Percentiles rank a stretch among this genome's conserved stretches.
phyloP scores from a whole-genome alignment of 139 green algal genomes.

The Haematococcus sp. region DNA sequence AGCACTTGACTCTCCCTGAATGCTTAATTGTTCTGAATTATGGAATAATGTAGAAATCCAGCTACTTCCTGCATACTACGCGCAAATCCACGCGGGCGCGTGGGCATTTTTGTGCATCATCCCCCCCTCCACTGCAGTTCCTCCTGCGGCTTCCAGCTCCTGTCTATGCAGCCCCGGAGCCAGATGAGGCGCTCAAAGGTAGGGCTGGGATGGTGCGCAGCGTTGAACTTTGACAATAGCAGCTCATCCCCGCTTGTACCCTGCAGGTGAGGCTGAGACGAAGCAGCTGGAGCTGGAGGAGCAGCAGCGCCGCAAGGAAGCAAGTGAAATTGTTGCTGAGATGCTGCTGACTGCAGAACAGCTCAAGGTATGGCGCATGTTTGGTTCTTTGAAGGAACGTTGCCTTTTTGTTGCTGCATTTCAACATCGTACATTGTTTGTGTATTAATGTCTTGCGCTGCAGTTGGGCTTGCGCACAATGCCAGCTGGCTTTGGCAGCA shows the following conservation, averaged over 20 bases:
- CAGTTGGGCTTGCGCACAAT: slow-evolving; percentile 52
- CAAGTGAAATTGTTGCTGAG: slow-evolving; percentile 72
- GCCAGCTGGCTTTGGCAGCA: slow-evolving; percentile 36
- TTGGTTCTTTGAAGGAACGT: no score
- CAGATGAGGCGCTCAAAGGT: not conserved
- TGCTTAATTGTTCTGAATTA: no score
- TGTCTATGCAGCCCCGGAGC: slow-evolving; percentile 40
- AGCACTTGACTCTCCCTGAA: no score
- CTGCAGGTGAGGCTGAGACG: not conserved
- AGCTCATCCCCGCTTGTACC: not conserved
- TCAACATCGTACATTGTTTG: not conserved
- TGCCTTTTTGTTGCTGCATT: not conserved
- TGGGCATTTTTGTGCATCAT: no score
- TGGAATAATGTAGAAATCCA: no score
- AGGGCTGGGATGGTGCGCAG: not conserved
- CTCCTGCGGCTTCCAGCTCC: slow-evolving; percentile 53
- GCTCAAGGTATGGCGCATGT: slow-evolving; percentile 73
- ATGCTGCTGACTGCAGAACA: slow-evolving; percentile 83
- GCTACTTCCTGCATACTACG: no score
- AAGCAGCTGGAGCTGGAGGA: slow-evolving; percentile 11
- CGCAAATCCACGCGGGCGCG: no score
- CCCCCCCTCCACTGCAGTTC: slow-evolving; percentile 29
- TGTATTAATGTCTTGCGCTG: not conserved
- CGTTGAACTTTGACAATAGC: not conserved
- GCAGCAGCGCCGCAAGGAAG: slow-evolving; percentile 32